Evolutionary conservation across 1,284 basidiomycete genomes (phyloP).

Genomic region (Cryptococcus neoformans): DNA sequence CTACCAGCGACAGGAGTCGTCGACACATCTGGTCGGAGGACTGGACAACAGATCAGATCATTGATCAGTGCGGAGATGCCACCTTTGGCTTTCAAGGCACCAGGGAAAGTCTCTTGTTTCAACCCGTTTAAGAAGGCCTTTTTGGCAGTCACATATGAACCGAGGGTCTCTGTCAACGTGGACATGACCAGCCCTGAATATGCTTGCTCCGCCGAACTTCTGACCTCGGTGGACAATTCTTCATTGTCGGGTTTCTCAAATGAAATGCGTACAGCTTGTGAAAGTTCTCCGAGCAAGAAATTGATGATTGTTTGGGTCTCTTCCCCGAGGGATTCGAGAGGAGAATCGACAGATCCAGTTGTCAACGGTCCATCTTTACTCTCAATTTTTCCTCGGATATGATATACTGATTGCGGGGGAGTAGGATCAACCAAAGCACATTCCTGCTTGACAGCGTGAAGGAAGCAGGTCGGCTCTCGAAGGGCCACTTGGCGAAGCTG

Average conservation of each 20-base stretch:
- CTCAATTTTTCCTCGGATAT: conserved; percentile 56
- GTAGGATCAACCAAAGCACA: conserved; percentile 70
- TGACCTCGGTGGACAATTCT: not conserved
- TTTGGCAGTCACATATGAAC: conserved; percentile 92
- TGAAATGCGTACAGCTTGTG: conserved; percentile 10
- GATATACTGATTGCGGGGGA: conserved; percentile 56
- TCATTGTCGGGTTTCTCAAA: conserved; percentile 1
- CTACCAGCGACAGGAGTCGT: conserved; percentile 3
- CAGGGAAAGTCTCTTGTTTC: conserved; percentile 56
- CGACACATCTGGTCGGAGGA: conserved; percentile 49
- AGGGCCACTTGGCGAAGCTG: conserved; percentile 76
- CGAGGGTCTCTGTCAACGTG: conserved; percentile 83
- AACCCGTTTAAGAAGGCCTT: conserved; percentile 74
- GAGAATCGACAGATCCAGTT: conserved; percentile 8
- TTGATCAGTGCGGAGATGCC: conserved; percentile 58
- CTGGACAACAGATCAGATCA: conserved; percentile 74
- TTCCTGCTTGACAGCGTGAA: conserved; percentile 66
- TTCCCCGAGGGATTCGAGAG: conserved; percentile 53
- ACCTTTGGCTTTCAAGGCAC: conserved; percentile 50
- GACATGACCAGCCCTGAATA: conserved; percentile 90
- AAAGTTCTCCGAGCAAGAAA: conserved; percentile 31
- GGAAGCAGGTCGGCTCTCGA: conserved; percentile 74
- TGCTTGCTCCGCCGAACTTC: conserved; percentile 8
- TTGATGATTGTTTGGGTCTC: conserved; percentile 29
- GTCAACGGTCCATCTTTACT: conserved; percentile 4